Evolutionary conservation across 2,329 filamentous ascomycete species (phyloP), one percentile per base, ranked within the genome.

Genomic region (Fusarium sacchari): DNA sequence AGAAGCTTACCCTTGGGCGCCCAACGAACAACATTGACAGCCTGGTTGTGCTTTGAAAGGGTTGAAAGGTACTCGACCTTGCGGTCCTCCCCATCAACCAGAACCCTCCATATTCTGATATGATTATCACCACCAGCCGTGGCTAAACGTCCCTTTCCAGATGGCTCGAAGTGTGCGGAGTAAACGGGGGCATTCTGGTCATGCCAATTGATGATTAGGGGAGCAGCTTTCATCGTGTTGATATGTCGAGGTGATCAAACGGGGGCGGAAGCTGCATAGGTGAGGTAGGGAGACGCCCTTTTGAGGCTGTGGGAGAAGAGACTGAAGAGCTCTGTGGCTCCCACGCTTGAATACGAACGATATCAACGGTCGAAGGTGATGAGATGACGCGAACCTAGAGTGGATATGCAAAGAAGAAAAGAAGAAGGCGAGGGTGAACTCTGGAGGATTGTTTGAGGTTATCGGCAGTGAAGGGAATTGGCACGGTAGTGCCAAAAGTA

Each of bases 131-230:
- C 96, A 79, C 96, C 96, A 71, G 93, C 96, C 15, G 96, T 99
- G 66, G 96, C 96, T 72, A 99, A 86, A 79, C 96, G 91, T 60
- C 95, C 95, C 83, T 96, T 98, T 73, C 94, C 95, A 80, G 94
- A 89, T 53, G 94, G 94, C 82, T 99, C 96, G 82, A 98, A 99
- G 83, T 98, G 96, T 77, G 95, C 94, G 47, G 96, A 98, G 86
- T 98, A 99, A 82, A 99, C 95, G 67, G 96, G 96, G 78, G 94
- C 91, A 85, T 97, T 97, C 81, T 97, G 94, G 83, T 98, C 94
- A 84, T 99, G 97, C 96, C 96, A 99, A 87, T 97, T 94, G 85
- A 99, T 96, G 81, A 98, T 96, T 77, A 99, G 89, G 78, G 96
- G 96, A 80, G 94, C 92, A 81, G 95, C 95, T 89, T 97, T 98